Base-by-base conservation (phyloP, 1,284 basidiomycete species). In the Blastosporella zonata region DNA sequence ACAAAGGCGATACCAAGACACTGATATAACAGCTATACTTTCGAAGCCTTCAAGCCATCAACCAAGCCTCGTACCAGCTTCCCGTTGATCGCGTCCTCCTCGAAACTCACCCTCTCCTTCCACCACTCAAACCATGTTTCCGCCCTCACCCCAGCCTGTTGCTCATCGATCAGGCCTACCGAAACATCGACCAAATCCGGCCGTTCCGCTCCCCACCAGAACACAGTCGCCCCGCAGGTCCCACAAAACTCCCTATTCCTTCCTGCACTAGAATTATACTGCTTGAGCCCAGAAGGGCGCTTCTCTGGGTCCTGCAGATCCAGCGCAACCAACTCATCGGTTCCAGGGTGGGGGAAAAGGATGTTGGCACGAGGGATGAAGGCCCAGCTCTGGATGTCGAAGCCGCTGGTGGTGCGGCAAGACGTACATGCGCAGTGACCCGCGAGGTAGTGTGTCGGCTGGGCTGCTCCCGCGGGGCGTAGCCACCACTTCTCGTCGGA, bases 401-500 rank as follows among this genome's bases (percentile, higher is more conserved):
- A 64, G 1, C 67, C 67, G 23, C 61, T 61, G 4, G 59, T 59
- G 9, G 60, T 56, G 6, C 66, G 59, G 50, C 66, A 70, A 10
- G 59, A 58, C 0, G 45, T 52, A 47, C 67, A 70, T 18, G 60
- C 62, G 47, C 67, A 70, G 43, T 68, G 61, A 1, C 63, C 63
- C 1, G 65, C 65, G 5, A 66, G 57, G 42, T 64, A 68, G 36
- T 59, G 62, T 2, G 60, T 61, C 21, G 61, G 62, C 5, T 54
- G 33, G 0, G 36, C 41, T 6, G 52, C 55, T 7, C 45, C 50
- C 13, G 28, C 40, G 2, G 60, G 61, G 38, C 61, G 57, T 1
- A 65, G 48, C 66, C 65, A 68, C 67, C 67, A 67, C 49, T 69
- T 67, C 31, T 62, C 58, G 42, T 69, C 62, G 0, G 50, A 44